Conservation (phyloP, 495 filamentous ascomycete genomes). For the Penicillium chermesinum region DNA sequence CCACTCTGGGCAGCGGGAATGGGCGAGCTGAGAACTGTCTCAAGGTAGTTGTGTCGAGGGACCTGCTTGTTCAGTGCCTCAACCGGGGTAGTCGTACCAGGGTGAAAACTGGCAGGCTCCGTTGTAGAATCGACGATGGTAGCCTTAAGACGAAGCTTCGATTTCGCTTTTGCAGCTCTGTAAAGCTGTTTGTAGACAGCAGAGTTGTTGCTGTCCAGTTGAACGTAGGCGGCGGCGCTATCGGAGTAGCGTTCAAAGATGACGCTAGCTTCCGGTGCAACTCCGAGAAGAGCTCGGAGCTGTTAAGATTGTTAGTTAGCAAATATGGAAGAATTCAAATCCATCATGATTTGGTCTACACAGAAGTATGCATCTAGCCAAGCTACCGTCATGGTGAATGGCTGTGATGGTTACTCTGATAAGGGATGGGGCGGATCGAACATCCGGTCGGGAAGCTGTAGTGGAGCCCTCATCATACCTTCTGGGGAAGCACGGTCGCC, state of each 20-base stretch:
- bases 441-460: conserved; percentile 29
- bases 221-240: conserved; percentile 75
- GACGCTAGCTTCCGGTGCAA: conserved; percentile 62
- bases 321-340: conserved; percentile 4
- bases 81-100: conserved; percentile 8
- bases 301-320: conserved; percentile 34
- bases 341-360: background rate
- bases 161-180: conserved; percentile 95
- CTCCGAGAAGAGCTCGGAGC: conserved; percentile 69
- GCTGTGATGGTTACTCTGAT: conserved; percentile 14
- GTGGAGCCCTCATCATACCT: conserved; percentile 60
- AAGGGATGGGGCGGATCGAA: conserved; percentile 18
- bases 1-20: conserved; percentile 17
- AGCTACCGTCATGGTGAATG: conserved; percentile 4
- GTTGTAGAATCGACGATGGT: conserved; percentile 35
- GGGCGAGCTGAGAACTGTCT: conserved; percentile 39
- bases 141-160: conserved; percentile 87
- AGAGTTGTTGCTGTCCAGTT: conserved; percentile 69
- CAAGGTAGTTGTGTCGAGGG: conserved; percentile 37
- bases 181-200: conserved; percentile 94
- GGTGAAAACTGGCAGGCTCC: background rate
- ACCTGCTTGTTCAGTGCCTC: conserved; percentile 11
- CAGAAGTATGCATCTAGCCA: background rate
- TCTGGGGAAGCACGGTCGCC: conserved; percentile 67
- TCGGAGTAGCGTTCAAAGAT: conserved; percentile 95